Conservation (phyloP, 768 basidiomycete genomes). For the Cyathus striatus region DNA sequence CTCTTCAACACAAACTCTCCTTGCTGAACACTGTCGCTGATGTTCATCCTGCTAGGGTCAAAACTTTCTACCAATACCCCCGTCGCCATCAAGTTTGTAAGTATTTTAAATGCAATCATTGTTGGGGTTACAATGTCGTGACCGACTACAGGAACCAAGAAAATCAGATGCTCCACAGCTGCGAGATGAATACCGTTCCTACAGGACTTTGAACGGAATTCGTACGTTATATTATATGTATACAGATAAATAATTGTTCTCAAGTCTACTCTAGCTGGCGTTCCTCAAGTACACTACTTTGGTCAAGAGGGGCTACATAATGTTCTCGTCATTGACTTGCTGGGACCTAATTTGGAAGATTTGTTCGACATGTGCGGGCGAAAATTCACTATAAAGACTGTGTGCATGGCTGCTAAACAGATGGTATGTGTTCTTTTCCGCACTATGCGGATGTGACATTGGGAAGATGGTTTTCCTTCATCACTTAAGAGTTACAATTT, state of each 20-base stretch:
- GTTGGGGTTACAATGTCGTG: slow-evolving; percentile 6
- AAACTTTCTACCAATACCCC: slow-evolving; percentile 83
- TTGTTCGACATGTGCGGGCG: slow-evolving; percentile 99
- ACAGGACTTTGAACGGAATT: slow-evolving; percentile 89
- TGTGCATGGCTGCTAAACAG: slow-evolving; percentile 98
- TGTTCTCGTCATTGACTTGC: slow-evolving; percentile 87
- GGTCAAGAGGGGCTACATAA: slow-evolving; percentile 99
- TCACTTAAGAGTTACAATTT: background rate
- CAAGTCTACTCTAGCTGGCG: slow-evolving; percentile 59
- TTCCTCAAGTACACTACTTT: slow-evolving; percentile 98
- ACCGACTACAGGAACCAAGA: slow-evolving; percentile 79
- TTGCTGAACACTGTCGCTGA: background rate
- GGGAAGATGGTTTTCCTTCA: background rate
- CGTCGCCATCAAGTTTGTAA: slow-evolving; percentile 95
- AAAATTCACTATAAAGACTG: slow-evolving; percentile 96
- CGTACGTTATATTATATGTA: slow-evolving; percentile 42
- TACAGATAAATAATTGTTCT: background rate
- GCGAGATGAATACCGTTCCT: slow-evolving; percentile 94
- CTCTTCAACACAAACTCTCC: background rate
- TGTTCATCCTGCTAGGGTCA: slow-evolving; percentile 45
- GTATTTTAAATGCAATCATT: slow-evolving; percentile 3
- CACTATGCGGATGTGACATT: too few relatives aligned
- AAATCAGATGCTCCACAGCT: slow-evolving; percentile 98
- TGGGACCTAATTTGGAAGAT: slow-evolving; percentile 97
- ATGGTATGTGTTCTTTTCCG: slow-evolving; percentile 66